Base-by-base conservation (phyloP, 441 rosid genomes). In the Cnidoscolus chayamansa region DNA sequence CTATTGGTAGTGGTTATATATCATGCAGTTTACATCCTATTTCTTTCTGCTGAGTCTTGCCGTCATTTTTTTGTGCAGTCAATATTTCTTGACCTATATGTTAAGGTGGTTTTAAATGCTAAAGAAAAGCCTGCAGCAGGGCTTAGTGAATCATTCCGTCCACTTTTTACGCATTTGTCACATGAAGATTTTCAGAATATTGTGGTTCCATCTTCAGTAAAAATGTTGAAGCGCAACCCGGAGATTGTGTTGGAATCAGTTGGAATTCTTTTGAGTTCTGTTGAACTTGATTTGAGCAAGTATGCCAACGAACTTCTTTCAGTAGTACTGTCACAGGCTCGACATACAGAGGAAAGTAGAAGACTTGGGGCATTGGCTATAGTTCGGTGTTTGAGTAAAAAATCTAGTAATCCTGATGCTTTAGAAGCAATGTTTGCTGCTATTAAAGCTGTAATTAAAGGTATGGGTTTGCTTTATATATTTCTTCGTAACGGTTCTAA, bases 181-280 rank as follows among this genome's bases (percentile, higher is more conserved):
- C 96, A 86, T 80, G 95, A 90, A 74, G 95, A 96, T 78, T 88
- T 96, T 79, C 97, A 90, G 79, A 84, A 81, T 74, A 77, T 81
- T 59, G 88, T 96, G 63, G 74, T 94, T 81, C 96, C 98, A 20
- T 82, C 98, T 68, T 88, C 90, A 4, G 82, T 88, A 65, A 96
- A 96, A 87, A 87, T 94, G 99, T 80, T 96, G 74, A 96, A 90
- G 84, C 97, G 99, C 76, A 96, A 96, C 82, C 98, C 98, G 31
- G 99, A 96, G 84, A 90, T 96, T 81, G 87, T 88, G 65, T 74
- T 96, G 81, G 99, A 96, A 76, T 81, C 99, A 1, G 88, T 92
- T 70, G 98, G 86, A 62, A 71, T 90, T 80, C 86, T 94, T 65
- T 78, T 96, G 81, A 88, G 81, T 45, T 84, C 79, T 48, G 83